phyloP scores from a whole-genome alignment of 1,284 basidiomycete species.

The Boletus mariae region DNA sequence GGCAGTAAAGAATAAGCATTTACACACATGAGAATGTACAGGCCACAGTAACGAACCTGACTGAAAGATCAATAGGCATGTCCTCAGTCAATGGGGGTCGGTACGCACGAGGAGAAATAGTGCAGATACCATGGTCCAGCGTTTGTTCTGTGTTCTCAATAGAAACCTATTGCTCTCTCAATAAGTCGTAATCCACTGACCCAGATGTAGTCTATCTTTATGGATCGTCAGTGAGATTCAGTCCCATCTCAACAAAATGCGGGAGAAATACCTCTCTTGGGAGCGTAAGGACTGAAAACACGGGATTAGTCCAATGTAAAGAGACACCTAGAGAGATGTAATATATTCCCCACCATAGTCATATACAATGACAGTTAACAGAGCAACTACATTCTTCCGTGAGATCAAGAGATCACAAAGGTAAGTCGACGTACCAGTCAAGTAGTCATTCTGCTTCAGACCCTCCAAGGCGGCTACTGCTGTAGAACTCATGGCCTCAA shows the following conservation, averaged over 20 bases:
- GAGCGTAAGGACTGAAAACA: background rate
- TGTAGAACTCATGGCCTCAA: background rate
- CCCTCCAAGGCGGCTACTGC: background rate
- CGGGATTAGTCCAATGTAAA: background rate
- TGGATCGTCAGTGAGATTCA: background rate
- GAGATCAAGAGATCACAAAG: background rate
- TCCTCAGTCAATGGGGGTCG: background rate
- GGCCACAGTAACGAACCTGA: constrained; percentile 12
- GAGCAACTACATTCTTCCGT: background rate
- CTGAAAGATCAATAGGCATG: background rate
- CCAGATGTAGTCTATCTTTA: constrained; percentile 5
- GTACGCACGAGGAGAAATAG: constrained; percentile 3
- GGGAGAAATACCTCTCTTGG: background rate
- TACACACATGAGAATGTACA: constrained; percentile 7
- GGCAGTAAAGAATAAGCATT: background rate
- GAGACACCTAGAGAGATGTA: background rate
- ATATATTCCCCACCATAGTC: constrained; percentile 2
- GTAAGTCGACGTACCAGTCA: background rate
- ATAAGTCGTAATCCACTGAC: background rate
- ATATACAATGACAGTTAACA: constrained; percentile 1
- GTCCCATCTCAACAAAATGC: background rate
- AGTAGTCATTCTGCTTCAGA: background rate
- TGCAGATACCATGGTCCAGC: background rate
- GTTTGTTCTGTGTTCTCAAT: constrained; percentile 1
- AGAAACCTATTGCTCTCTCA: background rate